Evolutionary conservation across 495 filamentous ascomycete genomes (phyloP), one percentile per base, ranked within the genome.

Genomic region (Neurospora sublineolata): DNA sequence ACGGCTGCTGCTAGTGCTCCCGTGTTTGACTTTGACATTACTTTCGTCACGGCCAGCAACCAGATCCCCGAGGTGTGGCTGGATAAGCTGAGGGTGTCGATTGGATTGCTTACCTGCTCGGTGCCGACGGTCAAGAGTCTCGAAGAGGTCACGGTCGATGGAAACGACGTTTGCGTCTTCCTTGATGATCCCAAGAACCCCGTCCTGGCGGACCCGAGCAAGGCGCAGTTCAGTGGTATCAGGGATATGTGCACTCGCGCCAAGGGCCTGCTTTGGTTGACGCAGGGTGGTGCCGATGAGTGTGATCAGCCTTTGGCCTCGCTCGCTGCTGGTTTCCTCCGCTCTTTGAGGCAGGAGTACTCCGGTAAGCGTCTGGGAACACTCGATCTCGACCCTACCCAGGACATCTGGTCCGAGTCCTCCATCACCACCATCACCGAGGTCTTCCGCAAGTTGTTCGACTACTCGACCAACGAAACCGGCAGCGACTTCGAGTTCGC

Each of bases 251-350:
- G 73, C 68, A 76, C 75, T 0, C 68, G 74, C n/a, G 69, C 75
- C 5, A 72, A 78, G n/a, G 78, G 83, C 9, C 73, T 82, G 2
- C 79, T 84, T 11, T 89, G 88, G 75, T 46, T 89, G 18, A 77
- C 89, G 6, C 77, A 83, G 38, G 87, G 88, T 0, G 86, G 85
- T 36, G 80, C 69, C 3, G 72, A 71, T 8, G 73, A 75, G 37
- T 73, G 69, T 36, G 71, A 70, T 0, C 72, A 77, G 6, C 80
- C 81, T 5, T 71, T 77, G 9, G 67, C 74, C 1, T 73, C 74
- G 23, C 77, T 82, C 5, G 76, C 77, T 8, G 67, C 76, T 3
- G 80, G 80, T 0, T 79, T 82, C 37, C 76, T 80, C 3, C 74
- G 80, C 9, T 76, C 79, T 5, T 64, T 82, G 30, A 72, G 79